A percentile compares a stretch with the other conserved stretches of the same genome.
Conservation (phyloP, 164 flowering plant species). For the Malania oleifera region DNA sequence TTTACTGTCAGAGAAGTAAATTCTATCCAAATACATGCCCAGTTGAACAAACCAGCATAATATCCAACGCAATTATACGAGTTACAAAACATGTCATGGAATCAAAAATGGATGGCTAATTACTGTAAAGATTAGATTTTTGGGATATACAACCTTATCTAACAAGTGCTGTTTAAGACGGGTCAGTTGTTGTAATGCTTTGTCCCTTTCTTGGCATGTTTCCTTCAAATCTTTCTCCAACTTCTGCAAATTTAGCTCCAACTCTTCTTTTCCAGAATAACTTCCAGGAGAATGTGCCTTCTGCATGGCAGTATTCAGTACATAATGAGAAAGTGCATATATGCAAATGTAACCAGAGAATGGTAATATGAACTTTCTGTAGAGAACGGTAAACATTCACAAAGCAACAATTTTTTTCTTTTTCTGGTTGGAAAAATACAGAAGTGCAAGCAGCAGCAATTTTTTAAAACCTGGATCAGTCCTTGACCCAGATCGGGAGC, state of each 20-base stretch:
- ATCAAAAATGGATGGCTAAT: not conserved
- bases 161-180: conserved; percentile 93
- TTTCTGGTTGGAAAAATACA: too few species aligned
- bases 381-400: not conserved
- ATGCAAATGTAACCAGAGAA: not conserved
- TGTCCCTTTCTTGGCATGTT: conserved; percentile 64
- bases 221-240: conserved; percentile 64
- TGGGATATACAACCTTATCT: conserved; percentile 59
- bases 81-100: not conserved
- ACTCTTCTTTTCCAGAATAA: conserved; percentile 49
- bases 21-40: not conserved
- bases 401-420: not conserved
- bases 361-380: not conserved
- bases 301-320: conserved; percentile 12
- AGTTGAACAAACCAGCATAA: not conserved
- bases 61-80: not conserved
- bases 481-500: too few species aligned
- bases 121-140: not conserved
- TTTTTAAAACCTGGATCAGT: too few species aligned
- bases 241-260: conserved; percentile 40
- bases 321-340: not conserved
- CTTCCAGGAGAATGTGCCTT: conserved; percentile 27
- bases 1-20: not conserved
- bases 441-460: too few species aligned
- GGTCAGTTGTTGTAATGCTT: conserved; percentile 71